Evolutionary conservation across 768 basidiomycete genomes (phyloP), one percentile per base, ranked within the genome.

Genomic region (Calocera cornea): DNA sequence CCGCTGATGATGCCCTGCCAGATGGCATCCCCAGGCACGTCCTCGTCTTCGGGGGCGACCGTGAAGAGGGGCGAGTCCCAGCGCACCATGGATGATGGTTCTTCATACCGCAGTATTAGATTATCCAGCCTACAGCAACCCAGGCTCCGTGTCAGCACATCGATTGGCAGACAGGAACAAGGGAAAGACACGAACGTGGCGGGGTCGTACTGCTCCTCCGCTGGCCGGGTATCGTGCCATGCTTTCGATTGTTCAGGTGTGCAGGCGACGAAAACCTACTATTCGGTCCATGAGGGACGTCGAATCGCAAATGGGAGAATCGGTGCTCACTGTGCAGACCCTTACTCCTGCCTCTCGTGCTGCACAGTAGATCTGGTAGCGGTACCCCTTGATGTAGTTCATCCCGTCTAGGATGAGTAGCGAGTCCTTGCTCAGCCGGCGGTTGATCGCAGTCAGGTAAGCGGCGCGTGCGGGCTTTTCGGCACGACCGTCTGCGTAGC

Each of bases 321-420:
- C n/a, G 24, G 72, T 72, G 80, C 85, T 72, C 71, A 97, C 95
- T 54, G 97, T 97, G 76, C 90, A 92, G 2, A 89, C 85, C 36
- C 95, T 81, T 31, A 92, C 80, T 71, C 88, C 89, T 71, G 87
- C 83, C 74, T 99, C 97, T 65, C 93, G 80, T 2, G 94, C 95
- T 0, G 92, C 91, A 74, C 95, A 97, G 75, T 97, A 97, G 79
- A 99, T 87, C 76, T 99, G 97, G 77, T 99, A 99, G 34, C 97
- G 86, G 75, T 93, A 97, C 12, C 95, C 95, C 75, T 99, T 98
- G 82, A 98, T 98, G 77, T 99, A 97, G 74, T 98, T 98, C 71
- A 90, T 83, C 16, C 87, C 85, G 74, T 99, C 97, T 69, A 94
- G 83, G 71, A 99, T 89, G 68, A 97, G 82, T 72, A 97, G 85